These are phyloP conservation scores for Diversispora eburnea DNA, from an alignment of 192 early-diverging fungal species.

Conservation along the genomic window DNA sequence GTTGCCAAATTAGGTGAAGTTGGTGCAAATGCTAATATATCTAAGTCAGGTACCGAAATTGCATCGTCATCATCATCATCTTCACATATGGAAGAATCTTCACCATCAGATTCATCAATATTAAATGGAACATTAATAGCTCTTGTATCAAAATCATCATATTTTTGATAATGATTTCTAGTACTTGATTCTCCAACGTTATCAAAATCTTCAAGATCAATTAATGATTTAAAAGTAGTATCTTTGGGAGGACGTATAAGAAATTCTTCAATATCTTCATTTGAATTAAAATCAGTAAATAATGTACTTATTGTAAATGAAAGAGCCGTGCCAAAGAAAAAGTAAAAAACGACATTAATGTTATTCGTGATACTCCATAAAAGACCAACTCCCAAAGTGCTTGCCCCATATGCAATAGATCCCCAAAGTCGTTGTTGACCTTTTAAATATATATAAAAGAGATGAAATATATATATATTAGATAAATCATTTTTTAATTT, in stretches of 20 bases:
- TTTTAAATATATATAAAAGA: background rate
- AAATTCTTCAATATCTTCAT: slow-evolving; percentile 14
- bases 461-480: no score
- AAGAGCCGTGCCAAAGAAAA: slow-evolving; percentile 37
- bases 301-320: slow-evolving; percentile 35
- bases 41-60: slow-evolving; percentile 33
- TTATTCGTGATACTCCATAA: slow-evolving; percentile 37
- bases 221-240: slow-evolving; percentile 22
- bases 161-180: slow-evolving; percentile 29
- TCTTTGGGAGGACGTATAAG: background rate
- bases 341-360: slow-evolving; percentile 44
- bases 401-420: slow-evolving; percentile 40
- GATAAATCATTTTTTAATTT: no score
- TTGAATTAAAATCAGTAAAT: slow-evolving; percentile 36
- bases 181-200: slow-evolving; percentile 11
- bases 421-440: slow-evolving; percentile 46
- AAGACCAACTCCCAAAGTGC: slow-evolving; percentile 30
- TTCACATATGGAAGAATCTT: slow-evolving; percentile 14
- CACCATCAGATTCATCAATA: slow-evolving; percentile 17
- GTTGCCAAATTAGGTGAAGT: slow-evolving; percentile 34
- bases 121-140: slow-evolving; percentile 11
- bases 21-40: slow-evolving; percentile 18
- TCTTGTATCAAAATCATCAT: slow-evolving; percentile 34
- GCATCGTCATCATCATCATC: background rate
- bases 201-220: slow-evolving; percentile 20